Conservation (phyloP, 192 early-diverging fungal genomes). For the Pilaira anomala region DNA sequence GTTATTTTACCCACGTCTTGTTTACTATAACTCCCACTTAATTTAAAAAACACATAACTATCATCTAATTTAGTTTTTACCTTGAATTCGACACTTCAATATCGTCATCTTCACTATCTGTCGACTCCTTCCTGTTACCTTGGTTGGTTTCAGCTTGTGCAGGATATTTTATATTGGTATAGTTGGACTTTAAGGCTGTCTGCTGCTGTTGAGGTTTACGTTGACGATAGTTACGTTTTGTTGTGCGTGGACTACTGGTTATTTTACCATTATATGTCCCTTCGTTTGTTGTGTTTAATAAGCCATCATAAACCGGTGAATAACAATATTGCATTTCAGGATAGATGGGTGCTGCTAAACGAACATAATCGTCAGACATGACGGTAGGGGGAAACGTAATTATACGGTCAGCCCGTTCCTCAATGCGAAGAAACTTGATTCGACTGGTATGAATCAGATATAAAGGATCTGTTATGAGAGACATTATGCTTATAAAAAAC, state of each 20-base stretch:
- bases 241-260: constrained; percentile 30
- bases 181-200: constrained; percentile 13
- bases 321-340: constrained; percentile 59
- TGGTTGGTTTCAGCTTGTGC: constrained; percentile 48
- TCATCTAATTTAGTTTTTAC: background rate
- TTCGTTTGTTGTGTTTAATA: constrained; percentile 23
- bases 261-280: constrained; percentile 28
- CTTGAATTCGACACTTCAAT: constrained; percentile 9
- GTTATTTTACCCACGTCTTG: background rate
- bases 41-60: too few species aligned
- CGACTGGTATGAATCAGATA: constrained; percentile 76
- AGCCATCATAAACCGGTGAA: constrained; percentile 45
- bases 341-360: constrained; percentile 52
- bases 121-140: constrained; percentile 56
- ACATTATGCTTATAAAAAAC: constrained; percentile 44
- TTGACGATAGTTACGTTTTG: constrained; percentile 17
- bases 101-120: constrained; percentile 37
- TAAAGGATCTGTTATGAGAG: constrained; percentile 64
- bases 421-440: constrained; percentile 69
- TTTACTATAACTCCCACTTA: background rate
- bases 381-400: constrained; percentile 60
- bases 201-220: constrained; percentile 32
- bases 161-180: constrained; percentile 23
- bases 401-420: constrained; percentile 73
- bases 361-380: constrained; percentile 61